phyloP scores from a whole-genome alignment of 305 asterid genomes.

The Euphrasia arctica region DNA sequence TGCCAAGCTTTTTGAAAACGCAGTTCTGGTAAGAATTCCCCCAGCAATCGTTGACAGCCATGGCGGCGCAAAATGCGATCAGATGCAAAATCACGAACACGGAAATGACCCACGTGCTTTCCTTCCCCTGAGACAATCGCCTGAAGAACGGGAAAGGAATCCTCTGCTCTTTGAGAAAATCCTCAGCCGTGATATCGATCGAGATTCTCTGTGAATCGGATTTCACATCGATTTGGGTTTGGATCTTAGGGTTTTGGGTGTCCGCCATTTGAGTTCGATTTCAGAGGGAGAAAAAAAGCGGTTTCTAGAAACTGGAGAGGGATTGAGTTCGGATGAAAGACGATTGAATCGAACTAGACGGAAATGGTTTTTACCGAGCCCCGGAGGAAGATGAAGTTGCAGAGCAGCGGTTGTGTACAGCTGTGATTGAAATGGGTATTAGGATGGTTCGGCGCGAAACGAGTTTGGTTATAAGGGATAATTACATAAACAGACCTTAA shows the following conservation, averaged over 20 bases:
- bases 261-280: slow-evolving; percentile 40
- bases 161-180: slow-evolving; percentile 45
- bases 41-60: slow-evolving; percentile 78
- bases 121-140: slow-evolving; percentile 60
- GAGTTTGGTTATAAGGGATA: background rate
- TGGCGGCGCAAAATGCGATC: slow-evolving; percentile 58
- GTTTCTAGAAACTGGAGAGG: slow-evolving; percentile 20
- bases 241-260: slow-evolving; percentile 31
- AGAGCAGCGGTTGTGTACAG: background rate
- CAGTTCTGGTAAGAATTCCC: slow-evolving; percentile 62
- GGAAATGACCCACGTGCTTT: slow-evolving; percentile 73
- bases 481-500: background rate
- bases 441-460: slow-evolving; percentile 4
- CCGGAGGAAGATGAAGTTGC: background rate
- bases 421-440: background rate
- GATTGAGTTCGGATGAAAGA: background rate
- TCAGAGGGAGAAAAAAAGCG: background rate
- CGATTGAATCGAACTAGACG: too few species aligned
- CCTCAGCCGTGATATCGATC: slow-evolving; percentile 47
- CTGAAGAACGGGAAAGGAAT: slow-evolving; percentile 71
- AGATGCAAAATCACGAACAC: slow-evolving; percentile 69
- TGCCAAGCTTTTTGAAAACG: slow-evolving; percentile 52
- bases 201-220: slow-evolving; percentile 36
- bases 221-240: slow-evolving; percentile 45
- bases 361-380: background rate